Evolutionary conservation across 2,329 filamentous ascomycete genomes (phyloP).

Genomic region (Sporothrix inflata): DNA sequence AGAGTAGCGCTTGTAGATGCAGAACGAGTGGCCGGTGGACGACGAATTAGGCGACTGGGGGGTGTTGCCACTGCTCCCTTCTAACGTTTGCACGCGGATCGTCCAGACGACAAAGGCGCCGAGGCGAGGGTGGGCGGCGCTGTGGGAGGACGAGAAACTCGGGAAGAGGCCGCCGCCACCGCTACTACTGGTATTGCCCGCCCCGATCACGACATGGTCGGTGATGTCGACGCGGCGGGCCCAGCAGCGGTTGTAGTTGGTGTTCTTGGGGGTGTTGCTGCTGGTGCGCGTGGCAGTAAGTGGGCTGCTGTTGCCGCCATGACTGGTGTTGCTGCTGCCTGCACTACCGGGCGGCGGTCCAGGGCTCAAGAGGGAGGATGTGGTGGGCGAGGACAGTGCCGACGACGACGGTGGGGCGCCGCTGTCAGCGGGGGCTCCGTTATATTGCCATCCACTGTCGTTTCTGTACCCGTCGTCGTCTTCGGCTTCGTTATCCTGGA

Average conservation of each 20-base stretch:
- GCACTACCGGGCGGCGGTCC: not conserved
- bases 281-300: conserved; percentile 16
- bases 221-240: conserved; percentile 64
- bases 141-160: not conserved
- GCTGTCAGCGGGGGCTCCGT: not conserved
- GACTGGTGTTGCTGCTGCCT: not conserved
- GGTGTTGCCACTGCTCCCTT: conserved; percentile 52
- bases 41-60: not conserved
- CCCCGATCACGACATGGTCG: conserved; percentile 61
- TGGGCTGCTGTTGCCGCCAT: conserved; percentile 3
- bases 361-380: not conserved
- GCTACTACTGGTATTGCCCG: conserved; percentile 44
- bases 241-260: conserved; percentile 60
- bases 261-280: conserved; percentile 44
- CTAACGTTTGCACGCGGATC: conserved; percentile 82
- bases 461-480: conserved; percentile 39
- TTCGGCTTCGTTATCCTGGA: conserved; percentile 64
- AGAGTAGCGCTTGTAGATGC: conserved; percentile 77
- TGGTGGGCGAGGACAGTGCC: not conserved
- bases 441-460: not conserved
- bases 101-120: conserved; percentile 98
- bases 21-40: conserved; percentile 53
- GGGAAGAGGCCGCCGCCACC: not conserved
- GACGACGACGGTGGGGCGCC: not conserved
- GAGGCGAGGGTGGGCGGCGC: conserved; percentile 42